Conservation (phyloP, 2,329 filamentous ascomycete species). For the Phialophora expanda region DNA sequence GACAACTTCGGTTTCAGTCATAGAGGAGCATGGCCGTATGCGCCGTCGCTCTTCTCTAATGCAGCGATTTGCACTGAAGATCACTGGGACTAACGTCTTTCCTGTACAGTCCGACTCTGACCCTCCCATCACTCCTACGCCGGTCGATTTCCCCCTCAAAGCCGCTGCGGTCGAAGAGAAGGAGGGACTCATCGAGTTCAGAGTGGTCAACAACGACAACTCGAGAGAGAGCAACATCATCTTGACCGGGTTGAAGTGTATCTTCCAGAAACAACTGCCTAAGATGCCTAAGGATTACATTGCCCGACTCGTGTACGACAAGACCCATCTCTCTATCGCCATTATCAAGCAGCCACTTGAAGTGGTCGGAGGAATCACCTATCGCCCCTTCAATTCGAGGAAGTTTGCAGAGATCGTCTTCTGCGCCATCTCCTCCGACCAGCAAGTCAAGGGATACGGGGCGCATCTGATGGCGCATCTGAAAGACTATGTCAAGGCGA, state of each 20-base stretch:
- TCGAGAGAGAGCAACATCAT: constrained; percentile 88
- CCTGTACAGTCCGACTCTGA: constrained; percentile 43
- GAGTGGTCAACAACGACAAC: constrained; percentile 96
- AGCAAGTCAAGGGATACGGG: constrained; percentile 98
- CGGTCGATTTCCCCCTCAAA: constrained; percentile 90
- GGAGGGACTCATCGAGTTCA: constrained; percentile 92
- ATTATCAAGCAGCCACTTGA: constrained; percentile 97
- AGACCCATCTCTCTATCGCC: constrained; percentile 92
- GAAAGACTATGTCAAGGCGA: constrained; percentile 97
- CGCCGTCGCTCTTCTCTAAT: not conserved
- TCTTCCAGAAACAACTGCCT: constrained; percentile 96
- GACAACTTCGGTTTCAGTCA: constrained; percentile 15
- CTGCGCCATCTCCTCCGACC: constrained; percentile 94
- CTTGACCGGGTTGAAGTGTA: constrained; percentile 92
- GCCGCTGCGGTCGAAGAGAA: constrained; percentile 92
- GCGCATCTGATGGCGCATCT: constrained; percentile 97
- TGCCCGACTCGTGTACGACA: constrained; percentile 93
- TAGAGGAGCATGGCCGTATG: constrained; percentile 4
- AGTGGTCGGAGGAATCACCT: constrained; percentile 93
- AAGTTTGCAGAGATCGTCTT: constrained; percentile 98
- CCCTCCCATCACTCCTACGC: constrained; percentile 62
- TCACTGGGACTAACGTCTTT: constrained; percentile 16
- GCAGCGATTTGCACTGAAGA: constrained; percentile 5
- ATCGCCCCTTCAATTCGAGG: constrained; percentile 88
- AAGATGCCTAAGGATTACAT: constrained; percentile 99